These are phyloP conservation scores for Tagetes erecta DNA, from an alignment of 129 eudicot species.

Conservation along the genomic window DNA sequence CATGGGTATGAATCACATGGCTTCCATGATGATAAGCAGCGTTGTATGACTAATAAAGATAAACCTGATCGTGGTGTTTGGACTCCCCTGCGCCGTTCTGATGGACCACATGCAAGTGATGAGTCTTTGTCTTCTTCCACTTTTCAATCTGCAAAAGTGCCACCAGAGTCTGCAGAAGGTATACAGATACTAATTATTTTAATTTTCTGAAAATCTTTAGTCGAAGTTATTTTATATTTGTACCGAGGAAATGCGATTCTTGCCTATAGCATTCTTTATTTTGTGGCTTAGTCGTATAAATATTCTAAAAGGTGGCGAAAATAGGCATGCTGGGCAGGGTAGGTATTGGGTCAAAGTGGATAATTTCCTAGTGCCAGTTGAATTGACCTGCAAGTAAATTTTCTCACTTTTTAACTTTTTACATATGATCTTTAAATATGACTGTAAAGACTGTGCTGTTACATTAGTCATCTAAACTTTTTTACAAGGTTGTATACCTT, in stretches of 20 bases:
- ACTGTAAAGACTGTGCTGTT: background rate
- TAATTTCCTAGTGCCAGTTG: background rate
- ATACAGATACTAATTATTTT: conserved; percentile 2
- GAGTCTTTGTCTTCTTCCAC: conserved; percentile 55
- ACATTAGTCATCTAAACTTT: background rate
- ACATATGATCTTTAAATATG: background rate
- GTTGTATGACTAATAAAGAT: conserved; percentile 65
- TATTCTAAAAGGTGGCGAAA: background rate
- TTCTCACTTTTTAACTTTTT: background rate
- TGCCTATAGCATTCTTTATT: background rate
- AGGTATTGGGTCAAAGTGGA: background rate
- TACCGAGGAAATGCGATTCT: background rate
- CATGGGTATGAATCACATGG: conserved; percentile 27
- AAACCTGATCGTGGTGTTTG: conserved; percentile 92
- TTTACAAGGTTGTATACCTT: background rate
- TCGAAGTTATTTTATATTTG: background rate
- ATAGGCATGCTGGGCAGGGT: background rate
- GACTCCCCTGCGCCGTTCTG: conserved; percentile 79
- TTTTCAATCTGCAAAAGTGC: conserved; percentile 43
- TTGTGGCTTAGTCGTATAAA: conserved; percentile 10
- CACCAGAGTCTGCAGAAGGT: conserved; percentile 59
- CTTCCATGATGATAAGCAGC: conserved; percentile 47
- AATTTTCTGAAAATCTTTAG: background rate
- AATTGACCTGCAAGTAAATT: background rate
- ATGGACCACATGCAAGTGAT: conserved; percentile 47